Evolutionary conservation across 352 stramenopile genomes (phyloP), one percentile per base, ranked within the genome.

Genomic region (Phytopythium kandeliae): DNA sequence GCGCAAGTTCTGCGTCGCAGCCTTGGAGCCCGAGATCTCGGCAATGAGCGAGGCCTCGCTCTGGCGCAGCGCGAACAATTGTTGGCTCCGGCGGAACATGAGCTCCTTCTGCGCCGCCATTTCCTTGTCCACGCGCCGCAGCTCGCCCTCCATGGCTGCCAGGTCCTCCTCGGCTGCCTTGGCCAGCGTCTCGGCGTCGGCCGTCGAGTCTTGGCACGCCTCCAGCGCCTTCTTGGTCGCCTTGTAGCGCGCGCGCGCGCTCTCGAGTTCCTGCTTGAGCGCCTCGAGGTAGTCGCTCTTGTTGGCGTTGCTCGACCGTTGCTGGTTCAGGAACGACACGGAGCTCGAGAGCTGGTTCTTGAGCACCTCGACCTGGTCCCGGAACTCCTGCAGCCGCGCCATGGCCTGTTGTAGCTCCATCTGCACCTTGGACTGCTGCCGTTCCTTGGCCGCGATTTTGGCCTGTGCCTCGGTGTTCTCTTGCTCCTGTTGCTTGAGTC

Each of bases 1-100:
- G 25, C 74, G 63, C 28, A 98, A 62, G 58, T 98, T 98, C 51
- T 91, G 85, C 7, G 67, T 69, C 15, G 79, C 81, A 1, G 86
- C 78, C 59, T 97, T 89, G 5, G 85, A 71, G 8, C 95, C 91
- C n/a, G 85, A 89, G 51, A 98, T 96, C 54, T 98, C 92, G 15
- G 87, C 80, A 45, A 96, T 92, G 12, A 98, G 62, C 19, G 86
- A 70, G 2, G 82, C 77, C 63, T 98, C 95, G 48, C 86, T 73
- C 55, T 97, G 85, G 9, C 86, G 77, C 33, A 97, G 63, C 6
- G 64, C 74, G 54, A 96, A 95, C 9, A 98, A 71, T 44, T 80
- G 68, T 63, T 98, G 88, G 41, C 74, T 95, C 54, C 92, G 81
- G 46, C 87, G 87, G 61, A 98, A 97, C 71, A 97, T 92, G 56